Evolutionary conservation across 306 rosid genomes (phyloP), one percentile per base, ranked within the genome.

Genomic region (Vachellia pachyceras): DNA sequence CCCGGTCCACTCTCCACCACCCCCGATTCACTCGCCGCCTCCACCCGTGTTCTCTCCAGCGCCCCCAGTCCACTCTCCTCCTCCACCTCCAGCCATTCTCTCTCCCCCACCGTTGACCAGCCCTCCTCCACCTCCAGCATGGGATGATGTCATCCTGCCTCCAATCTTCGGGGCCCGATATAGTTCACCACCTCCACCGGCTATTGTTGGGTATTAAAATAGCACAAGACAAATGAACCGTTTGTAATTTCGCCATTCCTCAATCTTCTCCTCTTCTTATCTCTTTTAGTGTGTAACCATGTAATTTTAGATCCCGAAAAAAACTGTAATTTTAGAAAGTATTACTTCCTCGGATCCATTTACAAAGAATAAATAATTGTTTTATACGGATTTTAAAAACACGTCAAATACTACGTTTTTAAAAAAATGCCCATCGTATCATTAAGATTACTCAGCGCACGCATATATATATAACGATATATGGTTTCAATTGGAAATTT

Each of bases 111-210:
- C n/a, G n/a, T n/a, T n/a, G n/a, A 15, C 57, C 22, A 18, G 39
- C 39, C 0, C 18, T n/a, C 71, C 70, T 11, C 77, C 78, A 20
- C 73, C 83, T 14, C 79, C 86, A 47, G 22, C 15, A 76, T 86
- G 84, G 86, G 78, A 77, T 0, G 82, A 89, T 10, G 35, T 89
- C 10, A 3, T 63, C 57, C 69, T 91, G 5, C 93, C 95, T 29
- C 93, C 90, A 74, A 4, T 1, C 79, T 52, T 86, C 3, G 93
- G 95, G 25, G 13, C 89, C 12, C 61, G 78, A 5, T 91, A 91
- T 75, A 60, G 41, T 0, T 92, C 97, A 10, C 94, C 97, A 14
- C 97, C 97, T n/a, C 94, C 97, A 0, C 92, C 97, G 13, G 37
- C 81, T 41, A 77, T 90, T 82, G 61, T 14, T 14, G 94, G 94